Evolutionary conservation across 1,284 basidiomycete species (phyloP), one percentile per base, ranked within the genome.

Genomic region (Flammula alnicola): DNA sequence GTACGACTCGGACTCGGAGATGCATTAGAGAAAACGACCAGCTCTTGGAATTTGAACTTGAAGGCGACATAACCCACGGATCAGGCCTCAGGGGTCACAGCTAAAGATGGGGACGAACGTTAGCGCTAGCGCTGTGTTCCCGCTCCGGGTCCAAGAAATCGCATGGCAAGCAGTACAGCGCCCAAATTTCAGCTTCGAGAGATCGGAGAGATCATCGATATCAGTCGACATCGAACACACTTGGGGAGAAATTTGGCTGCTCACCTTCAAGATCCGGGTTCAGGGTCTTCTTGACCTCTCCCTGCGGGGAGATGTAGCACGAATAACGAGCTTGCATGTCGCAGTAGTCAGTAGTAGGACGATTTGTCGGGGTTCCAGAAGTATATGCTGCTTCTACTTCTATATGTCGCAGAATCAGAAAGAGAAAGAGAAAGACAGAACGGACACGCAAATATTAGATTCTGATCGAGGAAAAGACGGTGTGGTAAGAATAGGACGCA

Each of bases 311-410:
- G 14, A 30, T 49, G 39, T 52, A 49, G 7, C 47, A 36, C 16
- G 43, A 49, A 20, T 38, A 42, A 12, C 32, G n/a, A n/a, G n/a
- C n/a, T n/a, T n/a, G n/a, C 32, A 3, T 31, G 19, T 9, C 40
- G 19, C 6, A 38, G 42, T 22, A 31, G 25, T 32, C 44, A 54
- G 30, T 45, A 45, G 26, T 54, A 54, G 9, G 25, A 23, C 4
- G 52, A 49, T 25, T 26, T 19, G 42, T 54, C 43, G 3, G 47
- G 42, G 16, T 54, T 54, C 25, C 29, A 26, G 39, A 41, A 54
- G 23, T 31, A 47, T 12, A 49, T 37, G 31, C 47, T 44, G 33
- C 3, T 19, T 5, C 19, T 12, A 32, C 12, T n/a, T n/a, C n/a
- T n/a, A n/a, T n/a, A n/a, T n/a, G n/a, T n/a, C n/a, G n/a, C n/a